Base-by-base conservation (phyloP, 2,329 filamentous ascomycete genomes). In the Fusarium buharicum region DNA sequence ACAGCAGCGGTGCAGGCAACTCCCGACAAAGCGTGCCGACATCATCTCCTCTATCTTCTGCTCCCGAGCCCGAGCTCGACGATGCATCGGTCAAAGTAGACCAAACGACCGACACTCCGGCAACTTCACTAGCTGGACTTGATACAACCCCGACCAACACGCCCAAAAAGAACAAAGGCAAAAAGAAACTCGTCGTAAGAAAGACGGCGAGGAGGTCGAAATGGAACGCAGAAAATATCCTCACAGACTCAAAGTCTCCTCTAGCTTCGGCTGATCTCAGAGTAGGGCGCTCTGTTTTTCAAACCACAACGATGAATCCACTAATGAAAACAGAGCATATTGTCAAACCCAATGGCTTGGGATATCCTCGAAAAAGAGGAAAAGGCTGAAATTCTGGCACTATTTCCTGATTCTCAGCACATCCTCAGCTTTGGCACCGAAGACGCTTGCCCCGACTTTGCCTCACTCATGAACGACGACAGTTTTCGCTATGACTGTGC, bases 401-500 rank as follows among this genome's bases (percentile, higher is more conserved):
- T 78, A 3, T 77, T 80, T 33, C 78, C 78, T 0, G 73, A 74
- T 40, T 67, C 65, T 12, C 65, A 71, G 39, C 75, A 81, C 64
- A 73, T 82, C n/a, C 46, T 76, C 2, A 69, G 75, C 6, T 64
- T 72, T 3, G 75, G 69, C 14, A 76, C 74, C 1, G 70, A 72
- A 16, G 56, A 74, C 12, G 76, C 77, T 8, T 73, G 78, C 9
- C 81, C 79, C 0, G 70, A 83, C 59, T 71, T 82, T 39, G 68
- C 67, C 4, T 75, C 77, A 13, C 75, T 83, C 11, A 75, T 76
- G 56, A 82, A 79, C 62, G 80, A 80, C 66, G 75, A 81, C 62
- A 77, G 76, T 61, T 82, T 83, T 66, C 79, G 81, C 11, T 72
- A 80, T 41, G 79, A 81, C 66, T 77, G 79, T 47, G 75, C 78